phyloP scores from a whole-genome alignment of 768 basidiomycete genomes.

The Arthromyces matolae region DNA sequence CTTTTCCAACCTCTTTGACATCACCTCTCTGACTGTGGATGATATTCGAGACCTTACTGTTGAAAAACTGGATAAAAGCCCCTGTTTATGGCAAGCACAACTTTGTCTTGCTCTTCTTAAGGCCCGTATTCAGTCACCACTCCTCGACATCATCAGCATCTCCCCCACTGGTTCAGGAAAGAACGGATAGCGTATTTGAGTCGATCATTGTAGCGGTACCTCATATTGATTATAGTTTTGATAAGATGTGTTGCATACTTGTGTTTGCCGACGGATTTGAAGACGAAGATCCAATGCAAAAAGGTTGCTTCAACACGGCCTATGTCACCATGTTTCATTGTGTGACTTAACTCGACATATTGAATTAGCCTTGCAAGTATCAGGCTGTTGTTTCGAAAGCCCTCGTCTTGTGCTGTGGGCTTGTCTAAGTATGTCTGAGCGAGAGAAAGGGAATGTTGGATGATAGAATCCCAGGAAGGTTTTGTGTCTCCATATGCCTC shows the following conservation, averaged over 20 bases:
- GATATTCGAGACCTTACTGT: neutral
- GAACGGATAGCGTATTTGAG: conserved; percentile 6
- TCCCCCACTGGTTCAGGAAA: conserved; percentile 22
- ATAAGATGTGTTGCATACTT: conserved; percentile 24
- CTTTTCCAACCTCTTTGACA: neutral
- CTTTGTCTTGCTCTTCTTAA: neutral
- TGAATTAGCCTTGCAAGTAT: conserved; percentile 15
- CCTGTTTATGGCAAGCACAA: conserved; percentile 2
- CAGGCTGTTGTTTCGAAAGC: neutral
- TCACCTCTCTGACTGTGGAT: neutral
- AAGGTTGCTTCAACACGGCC: conserved; percentile 27
- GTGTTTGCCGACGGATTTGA: conserved; percentile 28
- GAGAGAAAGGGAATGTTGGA: conserved; percentile 11
- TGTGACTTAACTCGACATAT: conserved; percentile 28
- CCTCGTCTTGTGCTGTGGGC: neutral
- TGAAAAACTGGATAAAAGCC: neutral
- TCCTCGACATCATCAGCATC: conserved; percentile 18
- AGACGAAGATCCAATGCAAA: conserved; percentile 26
- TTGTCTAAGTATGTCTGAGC: conserved; percentile 13
- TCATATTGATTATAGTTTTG: conserved; percentile 19
- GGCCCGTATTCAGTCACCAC: neutral
- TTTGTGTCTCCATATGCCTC: conserved; percentile 18
- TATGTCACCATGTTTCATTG: conserved; percentile 29
- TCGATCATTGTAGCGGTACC: conserved; percentile 15
- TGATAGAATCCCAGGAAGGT: conserved; percentile 20